A percentile compares a stretch with the other conserved stretches of the same genome.
Conservation (phyloP, 371 early-diverging fungal species). For the Nematocida ausubeli region DNA sequence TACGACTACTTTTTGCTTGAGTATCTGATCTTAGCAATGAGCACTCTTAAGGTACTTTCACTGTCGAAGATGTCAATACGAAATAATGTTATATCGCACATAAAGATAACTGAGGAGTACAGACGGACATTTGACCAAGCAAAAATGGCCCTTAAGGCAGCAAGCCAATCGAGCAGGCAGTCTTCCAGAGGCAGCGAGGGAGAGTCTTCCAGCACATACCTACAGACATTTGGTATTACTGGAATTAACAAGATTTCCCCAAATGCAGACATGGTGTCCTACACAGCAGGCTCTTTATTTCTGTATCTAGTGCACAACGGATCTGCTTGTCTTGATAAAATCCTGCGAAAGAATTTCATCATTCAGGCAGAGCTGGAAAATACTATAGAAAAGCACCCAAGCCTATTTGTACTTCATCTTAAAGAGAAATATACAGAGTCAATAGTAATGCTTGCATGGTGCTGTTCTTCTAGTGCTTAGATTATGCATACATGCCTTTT, state of each 20-base stretch:
- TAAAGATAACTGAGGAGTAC: constrained; percentile 31
- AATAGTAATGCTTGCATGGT: not conserved
- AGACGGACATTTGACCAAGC: not conserved
- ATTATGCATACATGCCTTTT: too few relatives aligned
- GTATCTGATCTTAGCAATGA: constrained; percentile 22
- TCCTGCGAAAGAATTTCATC: not conserved
- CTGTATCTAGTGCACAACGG: constrained; percentile 35
- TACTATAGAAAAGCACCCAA: not conserved
- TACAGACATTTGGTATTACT: not conserved
- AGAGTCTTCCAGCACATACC: not conserved
- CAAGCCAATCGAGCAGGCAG: not conserved
- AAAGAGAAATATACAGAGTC: not conserved
- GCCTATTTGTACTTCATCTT: constrained; percentile 2
- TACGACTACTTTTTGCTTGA: constrained; percentile 43
- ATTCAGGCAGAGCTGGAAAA: constrained; percentile 35
- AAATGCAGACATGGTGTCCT: not conserved
- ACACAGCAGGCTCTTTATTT: not conserved
- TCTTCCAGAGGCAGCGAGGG: not conserved
- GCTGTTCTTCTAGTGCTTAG: too few relatives aligned
- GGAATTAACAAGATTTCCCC: not conserved
- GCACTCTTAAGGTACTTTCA: not conserved
- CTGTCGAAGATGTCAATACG: not conserved
- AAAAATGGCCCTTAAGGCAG: not conserved
- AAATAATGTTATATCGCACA: not conserved
- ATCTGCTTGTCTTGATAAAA: not conserved